Evolutionary conservation across 306 rosid species (phyloP).

Genomic region (Inga oerstediana): DNA sequence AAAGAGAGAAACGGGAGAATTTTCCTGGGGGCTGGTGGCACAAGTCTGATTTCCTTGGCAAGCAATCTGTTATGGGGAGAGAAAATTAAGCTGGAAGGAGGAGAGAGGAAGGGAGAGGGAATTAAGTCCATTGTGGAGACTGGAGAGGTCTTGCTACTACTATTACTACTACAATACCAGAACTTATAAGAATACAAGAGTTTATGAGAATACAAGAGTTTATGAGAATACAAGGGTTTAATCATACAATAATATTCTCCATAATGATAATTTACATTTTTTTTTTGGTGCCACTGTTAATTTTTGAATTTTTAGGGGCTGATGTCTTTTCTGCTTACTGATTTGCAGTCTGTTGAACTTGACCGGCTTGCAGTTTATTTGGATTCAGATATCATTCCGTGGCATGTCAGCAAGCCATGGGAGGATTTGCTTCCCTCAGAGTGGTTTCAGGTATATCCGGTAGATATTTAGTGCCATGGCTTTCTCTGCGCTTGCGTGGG

Average conservation of each 20-base stretch:
- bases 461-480: slow-evolving; percentile 11
- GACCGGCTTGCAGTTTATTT: slow-evolving; percentile 86
- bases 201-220: neutral
- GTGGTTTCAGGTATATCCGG: slow-evolving; percentile 80
- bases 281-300: slow-evolving; percentile 14
- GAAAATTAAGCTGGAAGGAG: neutral
- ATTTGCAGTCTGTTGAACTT: slow-evolving; percentile 83
- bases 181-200: neutral
- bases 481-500: neutral
- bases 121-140: neutral
- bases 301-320: slow-evolving; percentile 31
- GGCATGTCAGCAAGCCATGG: slow-evolving; percentile 83
- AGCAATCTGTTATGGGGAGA: neutral
- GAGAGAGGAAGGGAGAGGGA: neutral
- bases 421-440: slow-evolving; percentile 89
- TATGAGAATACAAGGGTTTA: neutral
- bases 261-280: slow-evolving; percentile 10
- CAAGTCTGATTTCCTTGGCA: neutral
- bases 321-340: slow-evolving; percentile 30
- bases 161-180: too few species aligned
- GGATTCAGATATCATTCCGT: slow-evolving; percentile 82
- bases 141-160: neutral
- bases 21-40: neutral
- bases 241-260: neutral
- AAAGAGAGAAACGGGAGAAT: neutral